These are phyloP conservation scores for Colletotrichum karsti DNA, from an alignment of 2,329 filamentous ascomycete genomes.

Conservation along the genomic window DNA sequence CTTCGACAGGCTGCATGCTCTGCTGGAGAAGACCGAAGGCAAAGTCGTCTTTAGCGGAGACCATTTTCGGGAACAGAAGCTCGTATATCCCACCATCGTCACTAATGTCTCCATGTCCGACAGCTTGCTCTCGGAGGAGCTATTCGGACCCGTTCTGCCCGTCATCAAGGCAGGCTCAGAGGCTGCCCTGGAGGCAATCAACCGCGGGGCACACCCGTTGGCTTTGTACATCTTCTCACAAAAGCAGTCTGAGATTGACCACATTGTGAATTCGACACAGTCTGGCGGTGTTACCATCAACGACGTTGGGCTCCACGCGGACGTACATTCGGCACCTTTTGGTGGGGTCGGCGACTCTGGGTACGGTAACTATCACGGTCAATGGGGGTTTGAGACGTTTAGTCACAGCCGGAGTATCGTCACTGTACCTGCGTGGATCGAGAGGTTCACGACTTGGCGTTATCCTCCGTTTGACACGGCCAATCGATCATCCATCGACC, in stretches of 20 bases:
- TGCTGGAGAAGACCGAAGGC: slow-evolving; percentile 46
- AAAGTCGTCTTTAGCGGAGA: slow-evolving; percentile 44
- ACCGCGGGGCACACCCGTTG: slow-evolving; percentile 42
- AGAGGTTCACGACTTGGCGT: slow-evolving; percentile 27
- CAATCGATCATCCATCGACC: background rate
- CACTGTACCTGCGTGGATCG: slow-evolving; percentile 46
- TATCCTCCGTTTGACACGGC: background rate
- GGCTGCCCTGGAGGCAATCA: slow-evolving; percentile 38
- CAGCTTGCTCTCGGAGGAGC: slow-evolving; percentile 50
- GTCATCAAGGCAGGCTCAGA: slow-evolving; percentile 40
- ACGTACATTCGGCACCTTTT: slow-evolving; percentile 51
- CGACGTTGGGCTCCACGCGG: slow-evolving; percentile 54
- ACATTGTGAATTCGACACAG: slow-evolving; percentile 40
- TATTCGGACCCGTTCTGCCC: slow-evolving; percentile 54
- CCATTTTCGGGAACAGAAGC: slow-evolving; percentile 37
- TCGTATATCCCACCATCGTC: slow-evolving; percentile 48
- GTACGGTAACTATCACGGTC: slow-evolving; percentile 57
- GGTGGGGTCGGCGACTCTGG: slow-evolving; percentile 60
- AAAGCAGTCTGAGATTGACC: slow-evolving; percentile 42
- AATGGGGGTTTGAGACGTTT: slow-evolving; percentile 54
- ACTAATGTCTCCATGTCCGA: slow-evolving; percentile 44
- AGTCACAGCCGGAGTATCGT: slow-evolving; percentile 48
- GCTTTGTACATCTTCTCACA: slow-evolving; percentile 51
- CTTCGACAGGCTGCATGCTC: slow-evolving; percentile 46
- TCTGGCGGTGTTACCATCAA: slow-evolving; percentile 62